A percentile compares a stretch with the other conserved stretches of the same genome.
Conservation (phyloP, 345 rosid species). For the Excoecaria agallocha region DNA sequence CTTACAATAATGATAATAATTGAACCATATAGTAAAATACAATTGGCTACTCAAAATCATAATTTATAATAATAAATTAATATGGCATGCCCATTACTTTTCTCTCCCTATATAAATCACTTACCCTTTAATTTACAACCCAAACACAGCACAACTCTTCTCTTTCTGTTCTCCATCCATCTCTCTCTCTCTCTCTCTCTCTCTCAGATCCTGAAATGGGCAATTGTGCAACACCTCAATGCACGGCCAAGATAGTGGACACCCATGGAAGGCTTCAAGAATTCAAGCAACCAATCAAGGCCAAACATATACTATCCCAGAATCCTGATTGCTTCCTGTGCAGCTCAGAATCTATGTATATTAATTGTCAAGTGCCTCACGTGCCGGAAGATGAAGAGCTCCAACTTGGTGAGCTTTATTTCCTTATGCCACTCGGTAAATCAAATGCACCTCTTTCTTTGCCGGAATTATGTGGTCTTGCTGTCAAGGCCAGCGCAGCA, state of each 20-base stretch:
- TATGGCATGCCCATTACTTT: background rate
- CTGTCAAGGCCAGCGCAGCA: conserved; percentile 41
- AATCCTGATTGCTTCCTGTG: conserved; percentile 44
- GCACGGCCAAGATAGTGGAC: conserved; percentile 38
- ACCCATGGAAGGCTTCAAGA: conserved; percentile 40
- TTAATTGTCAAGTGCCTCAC: conserved; percentile 24
- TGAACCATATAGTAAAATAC: background rate
- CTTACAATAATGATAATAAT: too few relatives aligned
- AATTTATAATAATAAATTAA: background rate
- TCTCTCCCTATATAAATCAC: conserved; percentile 4
- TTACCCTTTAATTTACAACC: too few relatives aligned
- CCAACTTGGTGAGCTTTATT: conserved; percentile 43
- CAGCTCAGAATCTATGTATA: conserved; percentile 40
- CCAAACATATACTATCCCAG: conserved; percentile 28
- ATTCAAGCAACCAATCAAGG: conserved; percentile 34
- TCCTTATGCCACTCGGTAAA: conserved; percentile 42
- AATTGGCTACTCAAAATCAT: background rate
- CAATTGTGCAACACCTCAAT: conserved; percentile 35
- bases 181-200: background rate
- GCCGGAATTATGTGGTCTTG: conserved; percentile 41
- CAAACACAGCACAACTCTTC: background rate
- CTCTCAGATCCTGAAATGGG: conserved; percentile 29
- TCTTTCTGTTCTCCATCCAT: background rate
- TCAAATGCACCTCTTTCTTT: conserved; percentile 32
- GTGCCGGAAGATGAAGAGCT: conserved; percentile 38